A percentile compares a stretch with the other conserved stretches of the same genome.
phyloP scores from a whole-genome alignment of 345 rosid species.

The Eucalyptus pumila region DNA sequence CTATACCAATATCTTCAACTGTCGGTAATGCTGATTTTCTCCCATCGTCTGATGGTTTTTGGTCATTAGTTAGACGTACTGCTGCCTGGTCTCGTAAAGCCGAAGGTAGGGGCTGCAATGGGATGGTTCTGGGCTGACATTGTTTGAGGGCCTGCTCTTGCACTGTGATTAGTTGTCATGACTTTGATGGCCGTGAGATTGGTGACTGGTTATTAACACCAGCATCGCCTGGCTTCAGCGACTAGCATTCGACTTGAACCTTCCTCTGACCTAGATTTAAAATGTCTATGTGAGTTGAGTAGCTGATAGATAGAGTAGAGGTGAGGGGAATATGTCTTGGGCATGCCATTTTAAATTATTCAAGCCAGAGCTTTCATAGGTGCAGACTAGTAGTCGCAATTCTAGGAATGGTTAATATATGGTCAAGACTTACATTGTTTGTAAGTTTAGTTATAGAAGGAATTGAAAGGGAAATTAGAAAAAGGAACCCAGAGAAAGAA shows the following conservation, averaged over 20 bases:
- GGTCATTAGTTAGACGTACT: not conserved
- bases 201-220: not conserved
- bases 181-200: not conserved
- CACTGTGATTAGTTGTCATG: not conserved
- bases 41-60: not conserved
- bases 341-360: not conserved
- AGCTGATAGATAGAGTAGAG: not conserved
- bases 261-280: not conserved
- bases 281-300: not conserved
- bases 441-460: not conserved
- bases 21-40: conserved; percentile 27
- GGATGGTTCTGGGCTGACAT: not conserved
- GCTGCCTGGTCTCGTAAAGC: not conserved
- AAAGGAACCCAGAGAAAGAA: not conserved
- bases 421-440: not conserved
- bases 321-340: not conserved
- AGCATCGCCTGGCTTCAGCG: not conserved
- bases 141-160: not conserved
- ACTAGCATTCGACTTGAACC: not conserved
- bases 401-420: not conserved
- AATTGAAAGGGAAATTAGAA: not conserved
- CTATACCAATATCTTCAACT: conserved; percentile 57
- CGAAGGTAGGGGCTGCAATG: not conserved
- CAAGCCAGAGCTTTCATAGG: not conserved
- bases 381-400: not conserved